These are phyloP conservation scores for Scheffersomyces cryptocercus DNA, from an alignment of 1,139 yeast genomes.

Conservation along the genomic window DNA sequence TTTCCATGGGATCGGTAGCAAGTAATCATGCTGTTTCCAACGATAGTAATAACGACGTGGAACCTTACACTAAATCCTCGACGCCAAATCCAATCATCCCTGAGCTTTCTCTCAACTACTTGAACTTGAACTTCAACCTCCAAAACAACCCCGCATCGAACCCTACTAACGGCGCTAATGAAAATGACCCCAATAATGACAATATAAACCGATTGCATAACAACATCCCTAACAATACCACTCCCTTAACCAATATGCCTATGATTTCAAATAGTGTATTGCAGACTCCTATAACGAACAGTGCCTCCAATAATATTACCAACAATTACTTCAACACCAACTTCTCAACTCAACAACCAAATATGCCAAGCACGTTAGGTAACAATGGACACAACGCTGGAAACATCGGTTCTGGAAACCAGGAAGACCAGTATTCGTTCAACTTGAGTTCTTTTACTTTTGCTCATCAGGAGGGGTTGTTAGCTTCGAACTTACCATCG, in stretches of 20 bases:
- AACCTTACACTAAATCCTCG: neutral
- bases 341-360: constrained; percentile 18
- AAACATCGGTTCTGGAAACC: constrained; percentile 5
- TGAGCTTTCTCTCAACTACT: neutral
- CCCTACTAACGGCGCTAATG: neutral
- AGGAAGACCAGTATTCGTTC: constrained; percentile 37
- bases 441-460: constrained; percentile 38
- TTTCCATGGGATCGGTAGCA: neutral
- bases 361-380: constrained; percentile 1
- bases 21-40: neutral
- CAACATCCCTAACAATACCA: neutral
- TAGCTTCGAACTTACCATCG: constrained; percentile 2
- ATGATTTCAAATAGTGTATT: constrained; percentile 9
- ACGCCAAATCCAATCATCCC: neutral
- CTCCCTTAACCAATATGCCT: neutral
- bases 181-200: too few relatives aligned
- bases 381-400: neutral
- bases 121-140: neutral
- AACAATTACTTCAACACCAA: constrained; percentile 34
- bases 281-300: constrained; percentile 35
- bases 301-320: constrained; percentile 33
- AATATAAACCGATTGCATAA: neutral
- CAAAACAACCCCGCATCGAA: constrained; percentile 1
- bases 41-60: neutral
- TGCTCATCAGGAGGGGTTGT: constrained; percentile 14